Evolutionary conservation across 116 monocot species (phyloP), one percentile per base, ranked within the genome.

Genomic region (Cymodocea nodosa): DNA sequence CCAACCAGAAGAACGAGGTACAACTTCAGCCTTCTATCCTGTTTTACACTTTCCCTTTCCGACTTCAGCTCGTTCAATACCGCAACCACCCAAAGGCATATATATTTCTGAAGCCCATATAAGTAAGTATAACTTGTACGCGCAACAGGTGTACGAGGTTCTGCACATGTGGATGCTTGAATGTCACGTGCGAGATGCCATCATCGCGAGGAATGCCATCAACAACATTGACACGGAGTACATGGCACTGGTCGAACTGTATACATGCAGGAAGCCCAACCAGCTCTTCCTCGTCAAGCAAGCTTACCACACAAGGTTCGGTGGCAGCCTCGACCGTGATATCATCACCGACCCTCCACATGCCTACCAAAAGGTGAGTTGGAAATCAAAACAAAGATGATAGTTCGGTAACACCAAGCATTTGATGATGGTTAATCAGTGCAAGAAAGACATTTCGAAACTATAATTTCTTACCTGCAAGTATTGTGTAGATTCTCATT

Each of bases 161-260:
- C 50, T 91, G 63, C 77, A 74, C 70, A 15, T 87, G 65, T 87
- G 92, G 87, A 82, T 87, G 82, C 80, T 84, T 10, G 79, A 85
- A 55, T 76, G 76, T 0, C 62, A 76, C 14, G 82, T 82, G 52
- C 64, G 87, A 15, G 85, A 87, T 34, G 92, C 85, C 1, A 30
- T 77, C 48, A 64, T 85, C 19, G 92, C 82, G 5, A 58, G 74
- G 36, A 71, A 72, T 3, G 85, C 85, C 7, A 15, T 81, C 7
- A 77, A 74, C 23, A 2, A 60, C 55, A 64, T 63, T 15, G 68
- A 73, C 14, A 18, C 65, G 0, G 80, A 82, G 49, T 81, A 81
- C 72, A 72, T 57, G 57, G 72, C 82, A 16, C 76, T 92, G 3
- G 49, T 79, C 4, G 92, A 92, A 76, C 80, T 92, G 34, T 87